Conservation (phyloP, 805 yeast genomes). For the Candida railenensis region DNA sequence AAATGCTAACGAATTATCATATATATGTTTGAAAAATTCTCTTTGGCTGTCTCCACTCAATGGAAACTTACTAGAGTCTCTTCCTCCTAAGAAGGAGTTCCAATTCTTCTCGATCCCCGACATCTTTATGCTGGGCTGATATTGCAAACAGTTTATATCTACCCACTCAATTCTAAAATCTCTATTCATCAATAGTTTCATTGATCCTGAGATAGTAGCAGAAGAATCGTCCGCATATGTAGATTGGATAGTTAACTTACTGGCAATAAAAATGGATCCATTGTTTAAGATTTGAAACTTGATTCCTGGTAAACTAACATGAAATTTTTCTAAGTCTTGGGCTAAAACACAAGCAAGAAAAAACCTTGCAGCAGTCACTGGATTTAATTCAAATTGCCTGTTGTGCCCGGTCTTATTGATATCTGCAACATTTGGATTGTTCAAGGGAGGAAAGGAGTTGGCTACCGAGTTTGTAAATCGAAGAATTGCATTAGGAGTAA, state of each 20-base stretch:
- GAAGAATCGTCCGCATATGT: conserved; percentile 69
- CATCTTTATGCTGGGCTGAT: conserved; percentile 25
- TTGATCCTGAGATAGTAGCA: conserved; percentile 59
- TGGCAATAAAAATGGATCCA: conserved; percentile 35
- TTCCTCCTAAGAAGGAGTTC: conserved; percentile 8
- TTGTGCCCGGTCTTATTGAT: conserved; percentile 36
- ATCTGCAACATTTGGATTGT: not conserved
- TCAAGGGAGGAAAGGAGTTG: not conserved
- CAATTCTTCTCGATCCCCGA: conserved; percentile 26
- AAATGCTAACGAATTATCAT: conserved; percentile 39
- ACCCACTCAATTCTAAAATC: conserved; percentile 69
- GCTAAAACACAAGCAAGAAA: conserved; percentile 51
- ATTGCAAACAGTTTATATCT: conserved; percentile 47
- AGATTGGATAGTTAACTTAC: conserved; percentile 26
- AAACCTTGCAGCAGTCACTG: conserved; percentile 63
- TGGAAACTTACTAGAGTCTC: not conserved
- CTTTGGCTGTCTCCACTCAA: conserved; percentile 4
- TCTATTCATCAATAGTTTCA: conserved; percentile 61
- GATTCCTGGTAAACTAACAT: conserved; percentile 33
- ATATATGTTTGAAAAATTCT: conserved; percentile 21
- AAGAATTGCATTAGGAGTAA: conserved; percentile 29
- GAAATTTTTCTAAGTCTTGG: conserved; percentile 33
- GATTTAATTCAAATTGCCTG: conserved; percentile 60
- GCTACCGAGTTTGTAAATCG: not conserved
- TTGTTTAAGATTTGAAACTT: conserved; percentile 40